Evolutionary conservation across 441 rosid genomes (phyloP).

Genomic region (Metrosideros polymorpha): DNA sequence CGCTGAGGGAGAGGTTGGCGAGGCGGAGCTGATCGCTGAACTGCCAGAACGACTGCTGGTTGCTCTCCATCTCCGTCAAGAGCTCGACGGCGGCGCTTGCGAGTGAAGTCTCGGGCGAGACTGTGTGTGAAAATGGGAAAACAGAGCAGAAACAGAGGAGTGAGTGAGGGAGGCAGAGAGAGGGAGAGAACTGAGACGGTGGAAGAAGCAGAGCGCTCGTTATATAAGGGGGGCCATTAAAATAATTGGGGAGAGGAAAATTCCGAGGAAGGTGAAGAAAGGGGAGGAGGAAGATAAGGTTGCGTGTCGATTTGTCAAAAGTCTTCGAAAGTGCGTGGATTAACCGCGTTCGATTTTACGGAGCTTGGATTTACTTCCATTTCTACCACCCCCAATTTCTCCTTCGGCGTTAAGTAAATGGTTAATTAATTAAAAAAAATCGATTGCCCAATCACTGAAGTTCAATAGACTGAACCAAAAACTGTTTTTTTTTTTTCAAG

Average conservation of each 20-base stretch:
- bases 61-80: slow-evolving; percentile 39
- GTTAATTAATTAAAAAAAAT: not conserved
- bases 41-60: slow-evolving; percentile 80
- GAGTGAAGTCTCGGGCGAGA: not conserved
- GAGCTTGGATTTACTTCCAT: not conserved
- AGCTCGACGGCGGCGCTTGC: not conserved
- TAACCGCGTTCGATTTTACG: not conserved
- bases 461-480: not conserved
- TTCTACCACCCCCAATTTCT: not conserved
- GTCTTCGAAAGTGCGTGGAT: not conserved
- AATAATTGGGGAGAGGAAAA: slow-evolving; percentile 16
- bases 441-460: not conserved
- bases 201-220: not conserved
- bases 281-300: not conserved
- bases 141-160: not conserved
- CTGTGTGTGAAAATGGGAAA: not conserved
- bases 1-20: slow-evolving; percentile 69
- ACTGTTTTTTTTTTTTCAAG: not conserved
- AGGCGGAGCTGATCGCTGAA: slow-evolving; percentile 84
- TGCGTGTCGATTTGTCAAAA: slow-evolving; percentile 61
- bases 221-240: slow-evolving; percentile 2
- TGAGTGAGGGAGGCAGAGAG: not conserved
- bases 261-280: slow-evolving; percentile 28
- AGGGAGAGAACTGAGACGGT: not conserved
- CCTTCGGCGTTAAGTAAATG: not conserved